Percentiles rank a stretch among this genome's conserved stretches.
phyloP scores from a whole-genome alignment of 768 basidiomycete species.

The Wakefieldia striispora region DNA sequence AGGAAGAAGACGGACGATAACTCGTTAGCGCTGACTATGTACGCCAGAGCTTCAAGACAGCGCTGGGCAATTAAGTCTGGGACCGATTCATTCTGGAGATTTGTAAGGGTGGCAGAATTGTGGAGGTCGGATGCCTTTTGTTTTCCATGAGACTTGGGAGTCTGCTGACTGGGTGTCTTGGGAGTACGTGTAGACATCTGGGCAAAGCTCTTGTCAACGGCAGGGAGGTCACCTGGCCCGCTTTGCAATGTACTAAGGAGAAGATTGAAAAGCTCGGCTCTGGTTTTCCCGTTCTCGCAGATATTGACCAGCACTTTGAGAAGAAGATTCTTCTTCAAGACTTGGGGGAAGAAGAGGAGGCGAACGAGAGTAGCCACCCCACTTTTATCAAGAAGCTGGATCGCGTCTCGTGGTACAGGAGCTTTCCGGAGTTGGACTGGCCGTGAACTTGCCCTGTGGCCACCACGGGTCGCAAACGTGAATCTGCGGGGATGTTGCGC shows the following conservation, averaged over 20 bases:
- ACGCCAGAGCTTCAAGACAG: conserved; percentile 86
- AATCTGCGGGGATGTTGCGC: conserved; percentile 36
- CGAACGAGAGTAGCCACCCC: conserved; percentile 88
- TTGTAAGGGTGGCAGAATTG: conserved; percentile 46
- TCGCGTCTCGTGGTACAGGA: conserved; percentile 73
- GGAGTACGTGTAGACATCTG: conserved; percentile 80
- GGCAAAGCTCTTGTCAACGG: conserved; percentile 91
- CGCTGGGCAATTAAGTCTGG: conserved; percentile 94
- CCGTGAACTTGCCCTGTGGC: conserved; percentile 25
- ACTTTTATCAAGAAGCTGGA: conserved; percentile 87
- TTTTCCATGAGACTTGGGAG: conserved; percentile 58
- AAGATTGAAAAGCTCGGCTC: conserved; percentile 90
- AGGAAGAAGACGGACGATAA: conserved; percentile 90
- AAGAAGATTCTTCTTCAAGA: conserved; percentile 78
- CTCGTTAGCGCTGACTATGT: conserved; percentile 84
- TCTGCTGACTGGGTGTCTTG: conserved; percentile 43
- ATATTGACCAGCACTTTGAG: conserved; percentile 91
- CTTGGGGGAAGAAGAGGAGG: conserved; percentile 94
- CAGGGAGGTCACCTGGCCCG: conserved; percentile 86
- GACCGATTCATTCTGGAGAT: conserved; percentile 70
- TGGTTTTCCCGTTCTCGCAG: conserved; percentile 91
- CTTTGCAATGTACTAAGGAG: conserved; percentile 94
- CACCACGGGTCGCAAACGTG: conserved; percentile 31
- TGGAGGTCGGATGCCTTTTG: conserved; percentile 62
- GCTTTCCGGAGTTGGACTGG: conserved; percentile 46